phyloP scores from a whole-genome alignment of 2,329 filamentous ascomycete genomes.

The Diaporthe sp. region DNA sequence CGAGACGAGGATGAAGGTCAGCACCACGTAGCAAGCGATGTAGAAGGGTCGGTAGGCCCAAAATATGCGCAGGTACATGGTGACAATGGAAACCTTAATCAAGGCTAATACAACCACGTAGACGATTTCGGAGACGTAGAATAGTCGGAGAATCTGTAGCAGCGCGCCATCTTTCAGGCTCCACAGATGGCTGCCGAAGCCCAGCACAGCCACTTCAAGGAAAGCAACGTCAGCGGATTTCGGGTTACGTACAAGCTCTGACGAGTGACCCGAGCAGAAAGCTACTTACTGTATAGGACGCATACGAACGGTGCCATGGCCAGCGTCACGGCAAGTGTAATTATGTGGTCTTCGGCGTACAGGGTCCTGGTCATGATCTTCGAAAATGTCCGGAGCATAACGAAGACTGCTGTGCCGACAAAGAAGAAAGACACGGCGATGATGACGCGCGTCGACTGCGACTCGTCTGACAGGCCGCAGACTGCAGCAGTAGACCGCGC shows the following conservation, averaged over 20 bases:
- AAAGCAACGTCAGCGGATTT: background rate
- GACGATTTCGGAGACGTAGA: slow-evolving; percentile 40
- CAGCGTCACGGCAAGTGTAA: slow-evolving; percentile 25
- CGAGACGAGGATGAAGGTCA: slow-evolving; percentile 37
- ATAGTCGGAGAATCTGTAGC: slow-evolving; percentile 31
- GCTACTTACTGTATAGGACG: slow-evolving; percentile 32
- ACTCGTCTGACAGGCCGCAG: slow-evolving; percentile 32
- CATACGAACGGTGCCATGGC: slow-evolving; percentile 17
- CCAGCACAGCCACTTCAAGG: slow-evolving; percentile 31
- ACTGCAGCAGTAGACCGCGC: slow-evolving; percentile 20
- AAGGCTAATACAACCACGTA: slow-evolving; percentile 39
- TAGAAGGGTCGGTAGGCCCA: slow-evolving; percentile 35
- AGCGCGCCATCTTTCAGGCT: slow-evolving; percentile 38
- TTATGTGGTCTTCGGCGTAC: slow-evolving; percentile 36
- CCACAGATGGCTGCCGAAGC: slow-evolving; percentile 39
- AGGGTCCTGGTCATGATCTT: slow-evolving; percentile 34
- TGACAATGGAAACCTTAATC: slow-evolving; percentile 38
- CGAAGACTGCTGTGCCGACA: slow-evolving; percentile 5
- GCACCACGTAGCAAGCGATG: slow-evolving; percentile 32
- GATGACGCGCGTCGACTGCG: slow-evolving; percentile 25
- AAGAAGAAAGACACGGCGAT: slow-evolving; percentile 32
- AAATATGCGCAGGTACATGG: slow-evolving; percentile 41
- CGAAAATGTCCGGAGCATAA: slow-evolving; percentile 25
- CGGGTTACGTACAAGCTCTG: background rate
- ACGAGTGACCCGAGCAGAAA: background rate